phyloP scores from a whole-genome alignment of 768 basidiomycete genomes.

The Gloeophyllum trabeum region DNA sequence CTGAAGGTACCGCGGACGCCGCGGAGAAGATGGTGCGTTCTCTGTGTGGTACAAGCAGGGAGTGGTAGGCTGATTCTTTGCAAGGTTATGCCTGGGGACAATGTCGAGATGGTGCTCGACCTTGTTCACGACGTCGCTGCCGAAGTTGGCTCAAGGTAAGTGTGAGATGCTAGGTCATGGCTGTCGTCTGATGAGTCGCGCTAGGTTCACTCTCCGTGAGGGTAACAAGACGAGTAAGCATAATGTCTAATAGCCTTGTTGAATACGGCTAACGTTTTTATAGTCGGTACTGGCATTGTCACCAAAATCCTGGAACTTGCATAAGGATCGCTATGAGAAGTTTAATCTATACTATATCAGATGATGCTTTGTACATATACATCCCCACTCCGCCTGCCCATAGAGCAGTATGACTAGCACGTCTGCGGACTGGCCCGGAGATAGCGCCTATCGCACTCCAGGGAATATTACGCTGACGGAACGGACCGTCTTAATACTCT shows the following conservation, averaged over 20 bases:
- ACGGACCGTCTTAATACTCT: too few relatives aligned
- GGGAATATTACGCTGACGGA: too few relatives aligned
- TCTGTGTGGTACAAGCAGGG: neutral
- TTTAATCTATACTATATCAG: neutral
- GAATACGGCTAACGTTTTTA: constrained; percentile 4
- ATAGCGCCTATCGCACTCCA: too few relatives aligned
- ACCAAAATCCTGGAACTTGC: constrained; percentile 63
- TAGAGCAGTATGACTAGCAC: too few relatives aligned
- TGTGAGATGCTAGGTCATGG: neutral
- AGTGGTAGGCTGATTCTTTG: constrained; percentile 1
- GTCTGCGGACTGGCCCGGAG: too few relatives aligned
- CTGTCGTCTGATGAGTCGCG: constrained; percentile 4
- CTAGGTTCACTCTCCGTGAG: constrained; percentile 82
- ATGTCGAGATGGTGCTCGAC: constrained; percentile 83
- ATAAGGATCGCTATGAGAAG: constrained; percentile 5
- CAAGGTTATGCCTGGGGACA: constrained; percentile 95
- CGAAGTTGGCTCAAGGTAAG: constrained; percentile 73
- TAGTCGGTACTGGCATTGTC: constrained; percentile 91
- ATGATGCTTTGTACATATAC: constrained; percentile 5
- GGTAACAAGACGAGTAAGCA: constrained; percentile 83
- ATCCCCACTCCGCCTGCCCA: constrained; percentile 8
- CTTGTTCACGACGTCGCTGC: constrained; percentile 81
- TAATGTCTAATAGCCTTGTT: constrained; percentile 6
- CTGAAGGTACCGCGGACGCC: constrained; percentile 69
- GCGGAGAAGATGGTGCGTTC: constrained; percentile 73